Evolutionary conservation across 331 rosid species (phyloP), one percentile per base, ranked within the genome.

Genomic region (Quercus lobata): DNA sequence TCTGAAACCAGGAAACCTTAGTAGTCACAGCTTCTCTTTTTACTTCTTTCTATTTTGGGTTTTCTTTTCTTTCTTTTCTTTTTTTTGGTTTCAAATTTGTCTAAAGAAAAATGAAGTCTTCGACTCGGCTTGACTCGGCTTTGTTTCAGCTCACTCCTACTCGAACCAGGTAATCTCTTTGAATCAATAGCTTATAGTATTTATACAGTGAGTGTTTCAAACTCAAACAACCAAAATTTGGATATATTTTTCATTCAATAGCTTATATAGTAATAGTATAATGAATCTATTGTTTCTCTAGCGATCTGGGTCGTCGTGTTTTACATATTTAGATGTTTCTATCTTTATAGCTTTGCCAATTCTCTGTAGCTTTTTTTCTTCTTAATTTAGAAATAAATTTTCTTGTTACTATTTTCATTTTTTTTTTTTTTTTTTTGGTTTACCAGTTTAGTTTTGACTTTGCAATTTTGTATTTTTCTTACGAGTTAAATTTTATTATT

Each of bases 91-190:
- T 49, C 54, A 49, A 10, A 12, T 49, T 49, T 49, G 54, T 49
- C 17, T 49, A 49, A 14, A 49, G 54, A 44, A 77, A 75, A 30
- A 92, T 96, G 99, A 92, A 82, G 83, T 75, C 97, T 69, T 93
- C 97, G 52, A 83, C 86, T 74, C 87, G 86, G 86, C 84, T 96
- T 72, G 98, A 96, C 87, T 93, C 90, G 37, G 98, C 87, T 69
- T 81, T 92, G 74, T 96, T 96, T 88, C 99, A 93, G 84, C 98
- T 96, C 87, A 91, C 98, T 17, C 98, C 99, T 72, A 96, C 99
- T 80, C 87, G 98, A 85, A 96, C 99, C 61, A 92, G 99, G 99
- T 84, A 58, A 56, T 56, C 29, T 27, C 68, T 34, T 19, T 68
- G 53, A 35, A 32, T 68, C 72, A 34, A 34, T 32, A 7, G 52